phyloP scores from a whole-genome alignment of 2,329 filamentous ascomycete species.

The Achaetomium macrosporum region DNA sequence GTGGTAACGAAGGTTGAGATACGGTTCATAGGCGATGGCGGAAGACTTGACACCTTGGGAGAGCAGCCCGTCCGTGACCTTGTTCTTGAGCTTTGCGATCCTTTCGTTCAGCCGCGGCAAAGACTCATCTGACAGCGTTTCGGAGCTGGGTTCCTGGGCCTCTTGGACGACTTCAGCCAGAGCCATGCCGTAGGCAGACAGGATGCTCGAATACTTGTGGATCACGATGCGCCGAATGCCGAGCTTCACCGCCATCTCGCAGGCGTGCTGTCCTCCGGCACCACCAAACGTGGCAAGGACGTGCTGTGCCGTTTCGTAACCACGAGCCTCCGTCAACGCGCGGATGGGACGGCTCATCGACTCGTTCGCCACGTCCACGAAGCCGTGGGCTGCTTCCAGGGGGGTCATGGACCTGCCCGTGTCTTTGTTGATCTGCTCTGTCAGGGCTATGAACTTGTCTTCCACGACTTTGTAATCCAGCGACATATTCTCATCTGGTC shows the following conservation, averaged over 20 bases:
- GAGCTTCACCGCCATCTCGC: constrained; percentile 80
- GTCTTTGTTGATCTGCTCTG: constrained; percentile 72
- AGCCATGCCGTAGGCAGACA: constrained; percentile 90
- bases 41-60: constrained; percentile 74
- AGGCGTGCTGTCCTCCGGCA: constrained; percentile 84
- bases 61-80: constrained; percentile 59
- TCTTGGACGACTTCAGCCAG: constrained; percentile 91
- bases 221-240: constrained; percentile 81
- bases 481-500: constrained; percentile 76
- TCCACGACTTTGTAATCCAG: constrained; percentile 71
- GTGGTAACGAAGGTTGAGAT: constrained; percentile 88
- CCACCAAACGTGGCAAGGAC: constrained; percentile 89
- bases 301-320: constrained; percentile 84
- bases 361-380: constrained; percentile 85
- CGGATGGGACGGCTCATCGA: constrained; percentile 87
- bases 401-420: constrained; percentile 63
- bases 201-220: constrained; percentile 79
- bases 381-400: constrained; percentile 84
- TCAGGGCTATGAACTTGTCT: constrained; percentile 67
- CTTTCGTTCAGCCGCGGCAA: constrained; percentile 61
- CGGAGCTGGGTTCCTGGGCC: constrained; percentile 69
- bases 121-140: constrained; percentile 55
- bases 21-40: constrained; percentile 80
- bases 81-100: constrained; percentile 74
- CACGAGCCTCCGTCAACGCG: constrained; percentile 85